Base-by-base conservation (phyloP, 805 yeast genomes). In the Candida michaelii region DNA sequence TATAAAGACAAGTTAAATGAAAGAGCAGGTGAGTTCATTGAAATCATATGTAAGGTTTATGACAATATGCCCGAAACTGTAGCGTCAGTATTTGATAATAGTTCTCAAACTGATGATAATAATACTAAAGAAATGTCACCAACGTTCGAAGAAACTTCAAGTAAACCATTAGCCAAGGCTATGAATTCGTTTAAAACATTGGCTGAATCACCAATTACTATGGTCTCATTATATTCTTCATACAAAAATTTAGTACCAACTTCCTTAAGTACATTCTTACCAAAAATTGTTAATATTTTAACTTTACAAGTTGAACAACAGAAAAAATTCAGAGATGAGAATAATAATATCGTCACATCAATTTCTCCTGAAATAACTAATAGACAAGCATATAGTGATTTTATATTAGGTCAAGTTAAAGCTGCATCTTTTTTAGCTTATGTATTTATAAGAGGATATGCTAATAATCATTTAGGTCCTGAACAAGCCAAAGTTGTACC, bases 201-300 rank as follows among this genome's bases (percentile, higher is more conserved):
- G 46, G 87, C 96, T 0, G 99, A 93, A 61, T 90, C 98, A 59
- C 99, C 99, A 8, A 91, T 93, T 30, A 89, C 96, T 3, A 85
- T 93, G 83, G 99, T 93, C 3, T 81, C 96, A 6, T 70, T 95
- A 40, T 89, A 88, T 54, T 86, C 96, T 1, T 82, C 96, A 0
- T 89, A 90, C 66, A 88, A 89, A 58, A 80, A 79, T 27, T 65
- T 89, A 40, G 86, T 85, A 1, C 77, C 79, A 36, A 67, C 85
- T 0, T 80, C 91, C 3, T 71, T 93, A 24, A 87, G 90, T 1
- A 69, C 66, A 14, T 87, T 91, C 49, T 76, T 90, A 38, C 97
- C 98, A 0, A 80, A 83, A 42, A 85, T 91, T 17, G 80, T 95
- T 42, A 79, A 77, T 43, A 70, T 90, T 43, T 71, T 93, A 50